Conservation (phyloP, 495 filamentous ascomycete species). For the Aspergillus olivimuriae region DNA sequence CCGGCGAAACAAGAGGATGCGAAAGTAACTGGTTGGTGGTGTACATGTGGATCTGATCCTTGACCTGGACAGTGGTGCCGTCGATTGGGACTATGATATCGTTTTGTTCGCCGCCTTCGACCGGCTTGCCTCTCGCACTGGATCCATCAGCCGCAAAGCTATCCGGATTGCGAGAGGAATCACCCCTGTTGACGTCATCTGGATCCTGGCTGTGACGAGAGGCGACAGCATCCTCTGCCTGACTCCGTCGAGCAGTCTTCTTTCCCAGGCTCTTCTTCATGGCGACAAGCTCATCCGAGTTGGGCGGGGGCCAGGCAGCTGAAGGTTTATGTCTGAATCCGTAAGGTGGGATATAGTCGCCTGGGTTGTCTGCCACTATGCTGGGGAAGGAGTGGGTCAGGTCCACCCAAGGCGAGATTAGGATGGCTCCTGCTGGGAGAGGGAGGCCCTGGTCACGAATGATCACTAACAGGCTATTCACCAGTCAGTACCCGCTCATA, state of each 20-base stretch:
- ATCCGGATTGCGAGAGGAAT: too few species aligned
- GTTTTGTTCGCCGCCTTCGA: slow-evolving; percentile 29
- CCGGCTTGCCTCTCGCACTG: slow-evolving; percentile 2
- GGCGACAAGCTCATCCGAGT: slow-evolving; percentile 57
- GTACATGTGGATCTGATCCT: slow-evolving; percentile 95
- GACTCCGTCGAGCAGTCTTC: slow-evolving; percentile 25
- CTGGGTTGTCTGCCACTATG: slow-evolving; percentile 60
- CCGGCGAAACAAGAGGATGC: slow-evolving; percentile 85
- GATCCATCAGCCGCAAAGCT: neutral
- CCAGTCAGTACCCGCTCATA: slow-evolving; percentile 15
- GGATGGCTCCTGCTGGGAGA: slow-evolving; percentile 78
- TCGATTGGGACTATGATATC: slow-evolving; percentile 54
- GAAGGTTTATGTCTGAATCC: slow-evolving; percentile 86
- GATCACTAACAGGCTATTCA: slow-evolving; percentile 59
- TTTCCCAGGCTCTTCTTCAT: slow-evolving; percentile 32
- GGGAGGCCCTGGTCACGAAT: slow-evolving; percentile 76
- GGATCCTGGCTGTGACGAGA: too few species aligned
- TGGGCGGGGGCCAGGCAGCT: slow-evolving; percentile 83
- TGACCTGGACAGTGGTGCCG: slow-evolving; percentile 67
- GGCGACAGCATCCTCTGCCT: too few species aligned
- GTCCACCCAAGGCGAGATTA: slow-evolving; percentile 93
- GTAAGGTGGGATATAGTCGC: slow-evolving; percentile 80
- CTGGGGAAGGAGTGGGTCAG: slow-evolving; percentile 92
- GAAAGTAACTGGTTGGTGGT: slow-evolving; percentile 78
- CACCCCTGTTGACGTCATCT: too few species aligned